These are phyloP conservation scores for Phytophthora pluvialis DNA, from an alignment of 352 stramenopile genomes.

Conservation along the genomic window DNA sequence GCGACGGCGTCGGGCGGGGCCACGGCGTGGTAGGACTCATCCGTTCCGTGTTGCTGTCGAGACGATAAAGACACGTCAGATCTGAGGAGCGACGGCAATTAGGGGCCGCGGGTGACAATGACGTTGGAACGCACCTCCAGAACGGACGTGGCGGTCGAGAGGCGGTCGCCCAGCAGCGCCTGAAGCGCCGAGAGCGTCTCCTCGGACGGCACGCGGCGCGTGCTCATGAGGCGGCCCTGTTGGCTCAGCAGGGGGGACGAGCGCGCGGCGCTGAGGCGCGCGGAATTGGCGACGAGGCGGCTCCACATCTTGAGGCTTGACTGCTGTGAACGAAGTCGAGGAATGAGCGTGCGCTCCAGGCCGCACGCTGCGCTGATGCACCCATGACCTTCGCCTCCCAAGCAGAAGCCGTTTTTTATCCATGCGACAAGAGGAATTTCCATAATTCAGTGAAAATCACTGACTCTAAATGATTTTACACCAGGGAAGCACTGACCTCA, in stretches of 20 bases:
- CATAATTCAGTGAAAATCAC: too few relatives aligned
- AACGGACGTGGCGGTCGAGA: slow-evolving; percentile 69
- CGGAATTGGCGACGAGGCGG: slow-evolving; percentile 32
- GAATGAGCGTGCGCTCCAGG: slow-evolving; percentile 31
- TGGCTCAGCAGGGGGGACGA: slow-evolving; percentile 26
- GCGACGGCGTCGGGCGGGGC: slow-evolving; percentile 88
- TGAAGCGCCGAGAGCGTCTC: slow-evolving; percentile 56
- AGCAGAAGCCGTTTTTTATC: slow-evolving; percentile 16
- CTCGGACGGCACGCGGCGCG: slow-evolving; percentile 32
- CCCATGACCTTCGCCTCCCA: slow-evolving; percentile 8
- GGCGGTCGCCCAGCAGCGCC: slow-evolving; percentile 68
- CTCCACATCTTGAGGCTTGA: slow-evolving; percentile 42
- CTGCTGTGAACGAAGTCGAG: slow-evolving; percentile 18
- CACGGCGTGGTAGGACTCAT: slow-evolving; percentile 92
- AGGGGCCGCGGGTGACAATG: not conserved
- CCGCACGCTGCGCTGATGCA: slow-evolving; percentile 6
- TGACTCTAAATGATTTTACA: too few relatives aligned
- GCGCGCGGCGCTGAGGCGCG: slow-evolving; percentile 17
- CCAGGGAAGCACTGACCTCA: too few relatives aligned
- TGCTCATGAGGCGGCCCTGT: slow-evolving; percentile 31
- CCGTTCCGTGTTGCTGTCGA: slow-evolving; percentile 85
- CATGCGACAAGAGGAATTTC: not conserved
- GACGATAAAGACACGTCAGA: not conserved
- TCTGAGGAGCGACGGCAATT: not conserved
- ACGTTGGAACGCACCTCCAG: slow-evolving; percentile 48